phyloP scores from a whole-genome alignment of 441 rosid species.

The Pelargonium citronellum region DNA sequence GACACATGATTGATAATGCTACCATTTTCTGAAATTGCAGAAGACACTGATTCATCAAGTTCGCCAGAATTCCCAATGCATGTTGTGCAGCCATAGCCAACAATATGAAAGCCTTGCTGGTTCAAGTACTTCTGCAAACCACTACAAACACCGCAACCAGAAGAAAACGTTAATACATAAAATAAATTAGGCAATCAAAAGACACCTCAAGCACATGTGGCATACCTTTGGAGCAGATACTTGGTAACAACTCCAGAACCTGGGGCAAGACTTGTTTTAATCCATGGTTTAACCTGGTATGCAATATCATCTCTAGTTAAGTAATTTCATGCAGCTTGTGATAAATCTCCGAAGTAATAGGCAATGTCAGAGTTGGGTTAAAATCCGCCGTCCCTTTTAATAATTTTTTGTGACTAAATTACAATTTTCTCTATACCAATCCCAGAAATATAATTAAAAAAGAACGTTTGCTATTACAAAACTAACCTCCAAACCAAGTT shows the following conservation, averaged over 20 bases:
- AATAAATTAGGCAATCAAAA: not conserved
- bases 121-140: conserved; percentile 46
- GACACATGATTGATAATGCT: not conserved
- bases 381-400: not conserved
- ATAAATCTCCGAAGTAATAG: not conserved
- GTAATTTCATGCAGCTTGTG: not conserved
- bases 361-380: not conserved
- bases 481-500: conserved; percentile 51
- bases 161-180: conserved; percentile 4
- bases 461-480: not conserved
- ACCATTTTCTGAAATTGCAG: conserved; percentile 48
- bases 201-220: not conserved
- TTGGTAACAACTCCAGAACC: conserved; percentile 55
- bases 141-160: conserved; percentile 32
- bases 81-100: conserved; percentile 63
- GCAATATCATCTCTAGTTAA: conserved; percentile 7
- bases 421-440: not conserved
- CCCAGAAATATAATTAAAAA: not conserved
- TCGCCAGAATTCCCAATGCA: conserved; percentile 59
- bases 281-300: conserved; percentile 55
- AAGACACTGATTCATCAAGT: conserved; percentile 38
- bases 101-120: conserved; percentile 48
- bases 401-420: not conserved
- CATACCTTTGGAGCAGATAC: conserved; percentile 45
- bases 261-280: conserved; percentile 58